A percentile compares a stretch with the other conserved stretches of the same genome.
Evolutionary conservation across 495 filamentous ascomycete genomes (phyloP).

Genomic region (Pyrenula massariospora): DNA sequence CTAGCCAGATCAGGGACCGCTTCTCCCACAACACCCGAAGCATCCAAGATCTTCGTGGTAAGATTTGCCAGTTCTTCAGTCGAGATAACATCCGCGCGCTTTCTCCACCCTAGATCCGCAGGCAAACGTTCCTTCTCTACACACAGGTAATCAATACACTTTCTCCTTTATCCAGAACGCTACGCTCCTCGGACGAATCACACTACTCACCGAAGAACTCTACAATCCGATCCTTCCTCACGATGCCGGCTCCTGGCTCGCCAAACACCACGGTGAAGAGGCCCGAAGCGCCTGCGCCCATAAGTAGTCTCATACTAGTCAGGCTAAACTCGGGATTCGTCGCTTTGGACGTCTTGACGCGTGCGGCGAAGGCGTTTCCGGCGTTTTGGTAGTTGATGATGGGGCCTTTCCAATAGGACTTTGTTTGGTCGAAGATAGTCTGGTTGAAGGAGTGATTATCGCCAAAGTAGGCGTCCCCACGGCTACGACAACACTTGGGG

Average conservation of each 20-base stretch:
- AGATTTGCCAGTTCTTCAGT: neutral
- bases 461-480: constrained; percentile 30
- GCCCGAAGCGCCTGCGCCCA: constrained; percentile 31
- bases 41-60: neutral
- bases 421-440: constrained; percentile 32
- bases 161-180: neutral
- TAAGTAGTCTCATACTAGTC: constrained; percentile 24
- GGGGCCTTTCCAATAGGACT: constrained; percentile 24
- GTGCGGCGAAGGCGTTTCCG: constrained; percentile 28
- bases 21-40: neutral
- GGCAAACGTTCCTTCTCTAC: constrained; percentile 36
- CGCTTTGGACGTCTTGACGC: constrained; percentile 28
- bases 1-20: neutral
- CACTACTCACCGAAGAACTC: constrained; percentile 32
- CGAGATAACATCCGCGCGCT: constrained; percentile 2
- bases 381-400: constrained; percentile 26
- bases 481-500: constrained; percentile 12
- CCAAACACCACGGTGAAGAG: constrained; percentile 29
- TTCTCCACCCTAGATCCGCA: constrained; percentile 28
- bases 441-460: constrained; percentile 30
- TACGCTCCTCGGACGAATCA: neutral
- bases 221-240: constrained; percentile 23
- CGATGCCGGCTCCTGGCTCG: constrained; percentile 21
- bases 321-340: constrained; percentile 29
- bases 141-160: constrained; percentile 7